Evolutionary conservation across 2,329 filamentous ascomycete genomes (phyloP).

Genomic region (Trichophyton rubrum): DNA sequence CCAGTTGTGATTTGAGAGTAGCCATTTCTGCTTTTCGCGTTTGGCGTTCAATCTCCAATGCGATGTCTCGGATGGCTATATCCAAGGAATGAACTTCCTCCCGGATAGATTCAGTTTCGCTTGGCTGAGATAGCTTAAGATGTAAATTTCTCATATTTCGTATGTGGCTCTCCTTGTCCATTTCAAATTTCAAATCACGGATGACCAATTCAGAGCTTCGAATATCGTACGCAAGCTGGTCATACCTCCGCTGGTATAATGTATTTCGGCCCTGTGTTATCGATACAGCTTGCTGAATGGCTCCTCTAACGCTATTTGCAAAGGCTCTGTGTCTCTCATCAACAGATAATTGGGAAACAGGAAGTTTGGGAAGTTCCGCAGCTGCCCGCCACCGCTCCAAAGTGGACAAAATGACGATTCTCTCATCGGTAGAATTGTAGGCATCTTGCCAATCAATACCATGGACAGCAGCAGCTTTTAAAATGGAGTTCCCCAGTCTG

Average conservation of each 20-base stretch:
- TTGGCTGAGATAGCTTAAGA: neutral
- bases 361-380: slow-evolving; percentile 11
- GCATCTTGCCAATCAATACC: slow-evolving; percentile 24
- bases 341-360: neutral
- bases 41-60: neutral
- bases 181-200: slow-evolving; percentile 3
- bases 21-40: slow-evolving; percentile 1
- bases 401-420: slow-evolving; percentile 11
- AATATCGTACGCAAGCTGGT: neutral
- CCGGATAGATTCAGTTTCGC: neutral
- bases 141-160: slow-evolving; percentile 1
- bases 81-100: slow-evolving; percentile 1
- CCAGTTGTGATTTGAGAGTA: slow-evolving; percentile 1
- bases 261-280: neutral
- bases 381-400: slow-evolving; percentile 22
- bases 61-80: neutral
- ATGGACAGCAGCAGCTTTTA: slow-evolving; percentile 25
- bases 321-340: slow-evolving; percentile 2
- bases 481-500: slow-evolving; percentile 22
- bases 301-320: neutral
- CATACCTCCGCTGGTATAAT: neutral
- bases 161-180: slow-evolving; percentile 1
- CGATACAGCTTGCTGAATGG: neutral
- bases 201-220: slow-evolving; percentile 3
- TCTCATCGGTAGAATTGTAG: slow-evolving; percentile 20